These are phyloP conservation scores for Friedmanniomyces simplex DNA, from an alignment of 495 filamentous ascomycete genomes.

Conservation along the genomic window DNA sequence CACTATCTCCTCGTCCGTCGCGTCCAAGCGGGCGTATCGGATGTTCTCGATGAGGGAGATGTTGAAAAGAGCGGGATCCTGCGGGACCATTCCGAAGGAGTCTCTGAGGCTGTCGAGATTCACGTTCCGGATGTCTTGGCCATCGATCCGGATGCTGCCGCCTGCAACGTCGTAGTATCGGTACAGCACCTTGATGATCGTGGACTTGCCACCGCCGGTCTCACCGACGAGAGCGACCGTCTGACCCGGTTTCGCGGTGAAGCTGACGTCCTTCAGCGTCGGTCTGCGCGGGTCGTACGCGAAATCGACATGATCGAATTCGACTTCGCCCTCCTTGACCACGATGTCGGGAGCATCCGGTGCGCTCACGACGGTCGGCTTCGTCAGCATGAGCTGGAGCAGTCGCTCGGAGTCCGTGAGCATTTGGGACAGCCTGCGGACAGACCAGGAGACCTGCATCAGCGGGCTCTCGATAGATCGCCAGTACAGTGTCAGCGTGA, in stretches of 20 bases:
- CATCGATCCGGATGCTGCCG: slow-evolving; percentile 62
- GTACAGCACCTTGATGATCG: slow-evolving; percentile 57
- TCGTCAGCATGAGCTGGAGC: slow-evolving; percentile 57
- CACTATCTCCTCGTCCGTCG: slow-evolving; percentile 45
- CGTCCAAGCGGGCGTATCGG: slow-evolving; percentile 50
- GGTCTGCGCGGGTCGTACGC: slow-evolving; percentile 60
- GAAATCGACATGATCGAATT: slow-evolving; percentile 56
- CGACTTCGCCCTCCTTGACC: slow-evolving; percentile 49
- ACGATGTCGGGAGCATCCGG: slow-evolving; percentile 45
- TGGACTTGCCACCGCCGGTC: slow-evolving; percentile 68
- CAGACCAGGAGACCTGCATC: slow-evolving; percentile 50
- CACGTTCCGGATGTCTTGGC: slow-evolving; percentile 59
- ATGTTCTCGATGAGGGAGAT: slow-evolving; percentile 66
- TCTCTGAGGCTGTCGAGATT: slow-evolving; percentile 55
- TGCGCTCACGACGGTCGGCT: slow-evolving; percentile 50
- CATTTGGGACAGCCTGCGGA: slow-evolving; percentile 43
- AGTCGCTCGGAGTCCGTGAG: slow-evolving; percentile 64
- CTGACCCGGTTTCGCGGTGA: slow-evolving; percentile 43
- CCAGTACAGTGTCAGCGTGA: slow-evolving; percentile 66
- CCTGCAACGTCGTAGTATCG: slow-evolving; percentile 57
- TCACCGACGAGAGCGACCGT: slow-evolving; percentile 69
- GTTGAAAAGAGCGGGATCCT: slow-evolving; percentile 60
- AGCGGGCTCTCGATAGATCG: slow-evolving; percentile 42
- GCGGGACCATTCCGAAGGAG: slow-evolving; percentile 60
- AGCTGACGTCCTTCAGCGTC: slow-evolving; percentile 54